These are phyloP conservation scores for Camellia sinensis DNA, from an alignment of 148 eudicot species.

Conservation along the genomic window DNA sequence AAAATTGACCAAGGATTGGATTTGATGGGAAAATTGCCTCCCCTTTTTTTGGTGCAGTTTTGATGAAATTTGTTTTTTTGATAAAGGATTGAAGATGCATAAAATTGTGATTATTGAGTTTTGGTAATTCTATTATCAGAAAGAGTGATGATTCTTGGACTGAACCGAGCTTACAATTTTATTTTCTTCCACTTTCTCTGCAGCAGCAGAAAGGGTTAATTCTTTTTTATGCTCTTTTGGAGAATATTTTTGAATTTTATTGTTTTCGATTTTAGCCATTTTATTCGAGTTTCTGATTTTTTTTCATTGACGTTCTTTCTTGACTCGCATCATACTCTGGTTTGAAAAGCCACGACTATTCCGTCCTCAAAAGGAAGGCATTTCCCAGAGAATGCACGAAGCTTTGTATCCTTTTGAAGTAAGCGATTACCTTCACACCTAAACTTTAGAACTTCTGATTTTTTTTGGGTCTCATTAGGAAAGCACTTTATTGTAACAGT, in stretches of 20 bases:
- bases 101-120: background rate
- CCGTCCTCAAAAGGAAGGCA: constrained; percentile 57
- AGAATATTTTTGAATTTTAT: background rate
- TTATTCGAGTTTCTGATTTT: background rate
- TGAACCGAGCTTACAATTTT: background rate
- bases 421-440: background rate
- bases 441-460: background rate
- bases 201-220: background rate
- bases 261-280: background rate
- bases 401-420: constrained; percentile 72
- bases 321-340: constrained; percentile 60
- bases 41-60: no score
- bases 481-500: constrained; percentile 41
- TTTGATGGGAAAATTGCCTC: no score
- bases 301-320: constrained; percentile 35
- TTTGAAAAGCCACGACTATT: constrained; percentile 47
- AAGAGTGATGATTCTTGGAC: background rate
- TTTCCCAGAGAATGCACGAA: constrained; percentile 18
- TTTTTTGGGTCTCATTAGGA: background rate
- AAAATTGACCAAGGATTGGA: no score
- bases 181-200: background rate
- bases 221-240: background rate
- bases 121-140: background rate
- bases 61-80: no score
- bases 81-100: no score